Percentiles rank a stretch among this genome's conserved stretches.
Evolutionary conservation across 129 eudicot species (phyloP).

Genomic region (Lactuca sativa): DNA sequence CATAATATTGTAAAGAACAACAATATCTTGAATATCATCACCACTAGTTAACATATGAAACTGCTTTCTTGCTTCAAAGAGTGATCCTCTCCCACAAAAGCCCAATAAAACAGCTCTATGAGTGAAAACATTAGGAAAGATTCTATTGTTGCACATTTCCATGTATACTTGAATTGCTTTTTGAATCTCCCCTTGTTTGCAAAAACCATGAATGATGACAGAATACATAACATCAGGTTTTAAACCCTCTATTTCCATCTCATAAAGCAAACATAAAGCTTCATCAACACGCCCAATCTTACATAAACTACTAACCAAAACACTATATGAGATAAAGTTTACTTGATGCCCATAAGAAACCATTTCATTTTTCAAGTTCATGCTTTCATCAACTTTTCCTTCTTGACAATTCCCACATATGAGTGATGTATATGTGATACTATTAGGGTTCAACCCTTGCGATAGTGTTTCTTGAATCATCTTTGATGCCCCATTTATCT

Average conservation of each 20-base stretch:
- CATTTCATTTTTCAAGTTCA: slow-evolving; percentile 54
- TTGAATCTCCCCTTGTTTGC: slow-evolving; percentile 56
- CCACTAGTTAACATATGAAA: slow-evolving; percentile 37
- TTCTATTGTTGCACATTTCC: slow-evolving; percentile 42
- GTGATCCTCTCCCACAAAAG: slow-evolving; percentile 37
- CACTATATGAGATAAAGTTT: slow-evolving; percentile 48
- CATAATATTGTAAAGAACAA: slow-evolving; percentile 75
- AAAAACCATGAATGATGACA: slow-evolving; percentile 58
- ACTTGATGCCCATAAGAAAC: slow-evolving; percentile 41
- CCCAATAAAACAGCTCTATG: neutral
- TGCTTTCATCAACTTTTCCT: slow-evolving; percentile 48
- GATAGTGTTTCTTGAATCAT: slow-evolving; percentile 30
- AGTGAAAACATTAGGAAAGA: slow-evolving; percentile 32
- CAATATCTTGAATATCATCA: slow-evolving; percentile 28
- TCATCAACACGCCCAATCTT: slow-evolving; percentile 56
- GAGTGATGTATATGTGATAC: slow-evolving; percentile 42
- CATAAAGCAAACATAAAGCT: slow-evolving; percentile 54
- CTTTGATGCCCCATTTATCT: slow-evolving; percentile 37
- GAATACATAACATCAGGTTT: slow-evolving; percentile 65
- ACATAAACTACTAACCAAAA: slow-evolving; percentile 67
- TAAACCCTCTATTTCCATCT: slow-evolving; percentile 50
- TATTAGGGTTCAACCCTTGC: slow-evolving; percentile 41
- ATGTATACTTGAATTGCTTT: slow-evolving; percentile 49
- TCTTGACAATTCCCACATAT: slow-evolving; percentile 56
- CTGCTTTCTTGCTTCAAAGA: slow-evolving; percentile 49